Base-by-base conservation (phyloP, 257 asterid genomes). In the Solanum tarijense region DNA sequence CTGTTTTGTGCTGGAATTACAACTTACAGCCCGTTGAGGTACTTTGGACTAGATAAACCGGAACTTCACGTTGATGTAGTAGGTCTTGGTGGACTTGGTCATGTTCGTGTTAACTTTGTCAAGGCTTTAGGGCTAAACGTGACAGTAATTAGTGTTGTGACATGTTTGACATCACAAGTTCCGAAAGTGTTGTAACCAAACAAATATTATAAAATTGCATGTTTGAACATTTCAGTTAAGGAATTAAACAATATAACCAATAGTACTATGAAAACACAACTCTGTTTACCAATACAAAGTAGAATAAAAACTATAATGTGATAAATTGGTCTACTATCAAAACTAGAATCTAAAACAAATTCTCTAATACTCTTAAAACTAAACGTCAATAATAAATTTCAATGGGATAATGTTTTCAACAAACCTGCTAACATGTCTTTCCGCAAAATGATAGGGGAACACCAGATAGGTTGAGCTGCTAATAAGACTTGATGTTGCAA, bases 1-100 rank as follows among this genome's bases (percentile, higher is more conserved):
- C 66, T 88, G 13, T 41, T 85, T 1, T 62, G 86, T n/a, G 90
- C 87, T 38, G 87, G 88, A 6, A 43, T 79, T 25, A 88, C 88
- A 5, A 71, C 69, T 9, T 86, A 76, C 20, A 66, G 88, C 25
- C 83, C 90, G 1, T 23, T 88, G 34, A 88, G 29, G 52, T 78
- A 60, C 29, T 85, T 32, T 0, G 76, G 83, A 43, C 74, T 85
- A 5, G 86, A 84, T 38, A 85, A 88, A 41, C 78, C 87, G 5
- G 84, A 83, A 6, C 5, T 78, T 34, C 68, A 75, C 35, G 2
- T 88, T 21, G 90, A 88, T 3, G 82, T 88, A 8, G 86, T 88
- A 2, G 87, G 90, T 13, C 88, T 88, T 18, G 90, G 90, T 25
- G 88, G 90, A 3, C 58, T 85, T 1, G 90, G 90, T 16, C 88